Percentiles rank a stretch among this genome's conserved stretches.
Evolutionary conservation across 1,284 basidiomycete genomes (phyloP).

Genomic region (Heliocybe sulcata): DNA sequence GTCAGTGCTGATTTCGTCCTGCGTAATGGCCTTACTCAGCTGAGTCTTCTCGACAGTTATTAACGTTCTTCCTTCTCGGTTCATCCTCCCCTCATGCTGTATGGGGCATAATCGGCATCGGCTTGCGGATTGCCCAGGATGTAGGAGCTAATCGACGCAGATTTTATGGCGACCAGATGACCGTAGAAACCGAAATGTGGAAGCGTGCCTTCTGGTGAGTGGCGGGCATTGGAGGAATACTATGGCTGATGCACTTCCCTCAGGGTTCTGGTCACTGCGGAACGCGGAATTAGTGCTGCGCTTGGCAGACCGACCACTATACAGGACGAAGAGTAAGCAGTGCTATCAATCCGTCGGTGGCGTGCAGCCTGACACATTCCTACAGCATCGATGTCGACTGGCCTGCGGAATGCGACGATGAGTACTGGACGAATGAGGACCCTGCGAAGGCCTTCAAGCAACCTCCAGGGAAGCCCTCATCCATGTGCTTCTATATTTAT

Average conservation of each 20-base stretch:
- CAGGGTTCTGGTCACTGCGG: conserved; percentile 20
- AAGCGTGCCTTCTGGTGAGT: conserved; percentile 43
- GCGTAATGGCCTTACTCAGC: neutral
- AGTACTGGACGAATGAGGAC: conserved; percentile 32
- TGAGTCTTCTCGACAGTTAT: neutral
- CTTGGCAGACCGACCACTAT: conserved; percentile 41
- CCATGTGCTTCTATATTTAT: conserved; percentile 31
- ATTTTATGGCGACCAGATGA: conserved; percentile 13
- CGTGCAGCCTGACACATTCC: neutral
- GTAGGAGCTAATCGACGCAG: conserved; percentile 25
- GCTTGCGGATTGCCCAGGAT: conserved; percentile 32
- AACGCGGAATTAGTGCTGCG: conserved; percentile 29
- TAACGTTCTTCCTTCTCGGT: conserved; percentile 17
- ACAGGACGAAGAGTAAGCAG: conserved; percentile 38
- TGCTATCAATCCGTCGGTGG: neutral
- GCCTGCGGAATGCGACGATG: conserved; percentile 44
- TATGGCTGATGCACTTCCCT: neutral
- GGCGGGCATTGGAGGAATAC: neutral
- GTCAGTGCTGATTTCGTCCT: neutral
- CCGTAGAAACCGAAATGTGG: conserved; percentile 37
- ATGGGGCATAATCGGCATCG: conserved; percentile 36
- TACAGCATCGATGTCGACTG: conserved; percentile 37
- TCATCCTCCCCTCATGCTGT: conserved; percentile 33
- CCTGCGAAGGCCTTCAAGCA: conserved; percentile 20
- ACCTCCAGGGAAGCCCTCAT: conserved; percentile 26